These are phyloP conservation scores for Erythrophleum fordii DNA, from an alignment of 306 rosid genomes.

Conservation along the genomic window DNA sequence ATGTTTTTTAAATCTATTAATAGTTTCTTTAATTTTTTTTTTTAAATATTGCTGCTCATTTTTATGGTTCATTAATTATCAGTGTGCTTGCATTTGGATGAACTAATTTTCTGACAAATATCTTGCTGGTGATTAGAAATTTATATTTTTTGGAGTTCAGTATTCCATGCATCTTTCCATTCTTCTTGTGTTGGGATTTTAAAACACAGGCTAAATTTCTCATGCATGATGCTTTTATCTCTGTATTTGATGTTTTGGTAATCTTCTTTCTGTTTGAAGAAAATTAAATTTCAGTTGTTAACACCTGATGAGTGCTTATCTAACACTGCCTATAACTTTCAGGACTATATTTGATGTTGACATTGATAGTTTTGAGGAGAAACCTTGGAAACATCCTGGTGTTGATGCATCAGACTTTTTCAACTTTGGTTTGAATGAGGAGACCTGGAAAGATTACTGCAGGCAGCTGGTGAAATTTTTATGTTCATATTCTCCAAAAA, in stretches of 20 bases:
- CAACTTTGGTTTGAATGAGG: slow-evolving; percentile 94
- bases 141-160: background rate
- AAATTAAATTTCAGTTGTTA: slow-evolving; percentile 26
- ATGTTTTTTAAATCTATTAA: background rate
- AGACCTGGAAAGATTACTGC: slow-evolving; percentile 97
- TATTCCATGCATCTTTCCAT: background rate
- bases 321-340: slow-evolving; percentile 46
- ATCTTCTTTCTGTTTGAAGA: slow-evolving; percentile 7
- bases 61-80: background rate
- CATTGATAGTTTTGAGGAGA: slow-evolving; percentile 90
- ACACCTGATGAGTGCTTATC: slow-evolving; percentile 16
- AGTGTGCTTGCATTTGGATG: background rate
- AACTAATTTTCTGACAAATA: slow-evolving; percentile 15
- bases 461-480: slow-evolving; percentile 83
- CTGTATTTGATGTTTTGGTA: slow-evolving; percentile 9
- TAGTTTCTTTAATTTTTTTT: background rate
- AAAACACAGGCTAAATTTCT: slow-evolving; percentile 9
- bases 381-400: slow-evolving; percentile 89
- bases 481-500: slow-evolving; percentile 15
- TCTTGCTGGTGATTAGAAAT: background rate
- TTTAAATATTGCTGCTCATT: background rate
- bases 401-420: slow-evolving; percentile 86
- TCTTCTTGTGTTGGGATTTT: slow-evolving; percentile 14
- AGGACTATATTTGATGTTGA: slow-evolving; percentile 97
- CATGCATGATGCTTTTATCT: slow-evolving; percentile 31